Evolutionary conservation across 345 rosid species (phyloP).

Genomic region (Gossypium rotundifolium): DNA sequence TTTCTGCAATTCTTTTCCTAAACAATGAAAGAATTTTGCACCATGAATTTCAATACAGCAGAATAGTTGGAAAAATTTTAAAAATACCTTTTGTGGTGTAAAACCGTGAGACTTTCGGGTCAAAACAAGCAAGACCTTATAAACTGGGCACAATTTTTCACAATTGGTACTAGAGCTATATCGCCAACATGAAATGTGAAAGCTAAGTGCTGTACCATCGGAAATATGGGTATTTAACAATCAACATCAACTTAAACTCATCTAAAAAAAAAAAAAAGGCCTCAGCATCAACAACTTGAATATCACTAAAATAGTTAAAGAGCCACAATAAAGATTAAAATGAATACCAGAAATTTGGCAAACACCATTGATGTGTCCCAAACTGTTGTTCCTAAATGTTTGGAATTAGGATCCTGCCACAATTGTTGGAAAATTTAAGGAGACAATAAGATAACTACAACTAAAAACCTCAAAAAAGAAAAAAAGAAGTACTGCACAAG

Average conservation of each 20-base stretch:
- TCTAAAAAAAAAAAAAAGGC: neutral
- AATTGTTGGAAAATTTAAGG: neutral
- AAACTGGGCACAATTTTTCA: neutral
- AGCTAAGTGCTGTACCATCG: neutral
- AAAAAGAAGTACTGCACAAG: neutral
- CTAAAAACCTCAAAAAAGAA: neutral
- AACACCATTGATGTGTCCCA: constrained; percentile 98
- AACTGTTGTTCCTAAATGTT: constrained; percentile 90
- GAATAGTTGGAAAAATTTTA: neutral
- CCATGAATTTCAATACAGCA: neutral
- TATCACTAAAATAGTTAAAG: neutral
- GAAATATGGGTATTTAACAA: neutral
- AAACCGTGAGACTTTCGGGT: neutral
- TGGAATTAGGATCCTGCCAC: constrained; percentile 89
- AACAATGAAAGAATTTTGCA: constrained; percentile 4
- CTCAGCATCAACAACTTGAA: neutral
- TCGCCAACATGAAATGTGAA: neutral
- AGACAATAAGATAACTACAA: neutral
- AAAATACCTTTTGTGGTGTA: neutral
- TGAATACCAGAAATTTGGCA: constrained; percentile 68
- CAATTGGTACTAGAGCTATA: neutral
- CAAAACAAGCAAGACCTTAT: neutral
- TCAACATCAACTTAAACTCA: neutral
- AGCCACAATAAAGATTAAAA: neutral
- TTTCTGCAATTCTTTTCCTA: constrained; percentile 84